Evolutionary conservation across 192 early-diverging fungal species (phyloP).

Genomic region (Funneliformis geosporum): DNA sequence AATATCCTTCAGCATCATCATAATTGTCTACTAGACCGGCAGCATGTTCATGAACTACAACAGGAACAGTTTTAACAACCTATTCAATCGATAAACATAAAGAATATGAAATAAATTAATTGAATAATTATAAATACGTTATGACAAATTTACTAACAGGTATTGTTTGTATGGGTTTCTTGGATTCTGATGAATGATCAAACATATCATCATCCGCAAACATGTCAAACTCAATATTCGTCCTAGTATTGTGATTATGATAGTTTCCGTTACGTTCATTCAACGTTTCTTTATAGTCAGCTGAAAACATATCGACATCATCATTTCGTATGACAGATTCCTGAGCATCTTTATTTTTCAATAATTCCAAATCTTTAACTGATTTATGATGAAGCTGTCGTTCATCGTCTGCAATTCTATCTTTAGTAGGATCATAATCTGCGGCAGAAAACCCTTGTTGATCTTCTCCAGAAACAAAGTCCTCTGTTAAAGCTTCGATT

Average conservation of each 20-base stretch:
- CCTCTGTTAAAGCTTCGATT: slow-evolving; percentile 34
- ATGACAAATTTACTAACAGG: slow-evolving; percentile 4
- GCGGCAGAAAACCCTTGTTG: slow-evolving; percentile 56
- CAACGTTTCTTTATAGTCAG: slow-evolving; percentile 59
- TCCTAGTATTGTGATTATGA: slow-evolving; percentile 28
- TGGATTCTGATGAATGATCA: slow-evolving; percentile 43
- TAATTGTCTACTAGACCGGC: slow-evolving; percentile 79
- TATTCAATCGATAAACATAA: slow-evolving; percentile 28
- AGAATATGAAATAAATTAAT: slow-evolving; percentile 34
- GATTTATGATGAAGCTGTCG: slow-evolving; percentile 54
- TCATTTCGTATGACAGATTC: slow-evolving; percentile 43
- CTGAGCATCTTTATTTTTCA: slow-evolving; percentile 50
- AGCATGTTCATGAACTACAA: slow-evolving; percentile 42
- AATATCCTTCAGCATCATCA: slow-evolving; percentile 98
- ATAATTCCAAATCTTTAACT: slow-evolving; percentile 47
- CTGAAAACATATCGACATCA: slow-evolving; percentile 63
- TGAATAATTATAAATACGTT: slow-evolving; percentile 8
- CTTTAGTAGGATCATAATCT: slow-evolving; percentile 81
- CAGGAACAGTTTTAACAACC: slow-evolving; percentile 34
- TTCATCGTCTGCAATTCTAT: slow-evolving; percentile 69
- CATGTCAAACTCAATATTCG: slow-evolving; percentile 59
- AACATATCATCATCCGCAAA: slow-evolving; percentile 84
- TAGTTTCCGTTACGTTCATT: slow-evolving; percentile 33
- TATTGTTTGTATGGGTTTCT: slow-evolving; percentile 14
- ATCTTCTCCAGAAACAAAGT: slow-evolving; percentile 34